Percentiles rank a stretch among this genome's conserved stretches.
Conservation (phyloP, 495 filamentous ascomycete genomes). For the Talaromyces thailandensis region DNA sequence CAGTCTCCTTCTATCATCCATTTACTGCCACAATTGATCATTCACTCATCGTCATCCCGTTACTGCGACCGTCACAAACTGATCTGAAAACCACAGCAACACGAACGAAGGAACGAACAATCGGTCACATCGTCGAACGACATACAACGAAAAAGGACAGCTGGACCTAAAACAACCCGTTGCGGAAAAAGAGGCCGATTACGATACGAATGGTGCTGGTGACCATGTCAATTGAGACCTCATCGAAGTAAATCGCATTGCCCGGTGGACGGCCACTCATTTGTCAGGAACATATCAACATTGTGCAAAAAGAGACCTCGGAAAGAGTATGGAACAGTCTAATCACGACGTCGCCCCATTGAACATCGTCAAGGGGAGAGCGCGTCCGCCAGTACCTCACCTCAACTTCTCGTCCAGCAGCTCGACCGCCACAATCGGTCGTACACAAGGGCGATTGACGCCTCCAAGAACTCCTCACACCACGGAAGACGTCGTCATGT, state of each 20-base stretch:
- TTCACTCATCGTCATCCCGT: neutral
- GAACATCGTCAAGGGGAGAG: conserved; percentile 56
- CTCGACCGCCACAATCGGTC: conserved; percentile 21
- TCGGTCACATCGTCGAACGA: neutral
- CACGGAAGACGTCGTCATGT: conserved; percentile 43
- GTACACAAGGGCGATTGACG: conserved; percentile 40
- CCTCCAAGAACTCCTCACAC: conserved; percentile 65
- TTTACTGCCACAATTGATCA: neutral
- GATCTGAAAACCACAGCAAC: neutral
- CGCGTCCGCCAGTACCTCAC: conserved; percentile 26
- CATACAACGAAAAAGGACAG: neutral
- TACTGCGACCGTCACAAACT: neutral
- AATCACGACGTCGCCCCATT: conserved; percentile 59
- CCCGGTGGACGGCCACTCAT: neutral
- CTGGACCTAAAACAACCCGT: neutral
- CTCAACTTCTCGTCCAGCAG: conserved; percentile 18
- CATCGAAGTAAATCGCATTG: conserved; percentile 2
- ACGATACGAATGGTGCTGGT: neutral
- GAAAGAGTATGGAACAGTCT: conserved; percentile 30
- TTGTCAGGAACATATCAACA: neutral
- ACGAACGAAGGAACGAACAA: neutral
- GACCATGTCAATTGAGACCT: conserved; percentile 5
- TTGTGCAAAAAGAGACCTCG: conserved; percentile 5
- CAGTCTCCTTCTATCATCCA: conserved; percentile 4
- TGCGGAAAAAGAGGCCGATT: neutral